These are phyloP conservation scores for Rhodamnia argentea DNA, from an alignment of 345 rosid genomes.

Conservation along the genomic window DNA sequence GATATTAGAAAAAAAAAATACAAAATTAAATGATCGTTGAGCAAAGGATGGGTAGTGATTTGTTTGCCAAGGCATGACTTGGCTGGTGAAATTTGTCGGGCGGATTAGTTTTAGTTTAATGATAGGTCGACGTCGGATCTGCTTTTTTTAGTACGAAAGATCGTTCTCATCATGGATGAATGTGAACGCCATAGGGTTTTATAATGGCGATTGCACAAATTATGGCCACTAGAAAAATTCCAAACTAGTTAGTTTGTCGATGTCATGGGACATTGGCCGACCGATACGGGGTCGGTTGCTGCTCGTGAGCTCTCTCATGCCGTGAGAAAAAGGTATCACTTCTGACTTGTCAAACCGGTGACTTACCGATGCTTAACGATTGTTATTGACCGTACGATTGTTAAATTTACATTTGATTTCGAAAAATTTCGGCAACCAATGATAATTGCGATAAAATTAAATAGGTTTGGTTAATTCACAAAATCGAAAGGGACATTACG, in stretches of 20 bases:
- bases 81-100: not conserved
- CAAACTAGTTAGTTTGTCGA: not conserved
- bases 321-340: too few species aligned
- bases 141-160: not conserved
- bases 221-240: not conserved
- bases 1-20: not conserved
- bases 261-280: not conserved
- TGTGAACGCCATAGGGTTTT: not conserved
- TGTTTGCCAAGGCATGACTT: not conserved
- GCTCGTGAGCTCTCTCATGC: not conserved
- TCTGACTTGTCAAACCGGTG: too few species aligned
- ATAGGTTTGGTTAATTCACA: too few species aligned
- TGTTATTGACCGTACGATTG: too few species aligned
- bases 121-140: not conserved
- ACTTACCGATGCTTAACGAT: too few species aligned
- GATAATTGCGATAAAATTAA: too few species aligned
- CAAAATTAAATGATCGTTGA: not conserved
- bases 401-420: too few species aligned
- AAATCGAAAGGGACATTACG: too few species aligned
- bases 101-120: not conserved
- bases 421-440: too few species aligned
- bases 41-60: not conserved
- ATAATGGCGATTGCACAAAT: not conserved
- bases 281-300: not conserved
- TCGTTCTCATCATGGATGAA: not conserved